Evolutionary conservation across 257 asterid genomes (phyloP).

Genomic region (Mentha longifolia): DNA sequence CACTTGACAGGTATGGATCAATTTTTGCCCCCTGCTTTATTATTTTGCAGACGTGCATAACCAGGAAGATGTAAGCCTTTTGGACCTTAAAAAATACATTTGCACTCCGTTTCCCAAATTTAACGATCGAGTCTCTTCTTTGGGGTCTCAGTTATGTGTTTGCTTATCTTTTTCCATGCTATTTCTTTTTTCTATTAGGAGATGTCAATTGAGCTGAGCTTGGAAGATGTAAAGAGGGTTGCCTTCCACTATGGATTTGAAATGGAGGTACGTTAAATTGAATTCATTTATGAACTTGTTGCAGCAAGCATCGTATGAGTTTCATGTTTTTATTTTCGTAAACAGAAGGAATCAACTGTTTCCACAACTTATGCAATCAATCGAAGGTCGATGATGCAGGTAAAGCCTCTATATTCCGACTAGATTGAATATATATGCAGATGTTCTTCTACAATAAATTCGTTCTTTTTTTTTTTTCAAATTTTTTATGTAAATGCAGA

Average conservation of each 20-base stretch:
- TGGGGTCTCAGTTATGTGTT: constrained; percentile 20
- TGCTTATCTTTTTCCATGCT: constrained; percentile 7
- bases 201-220: constrained; percentile 94
- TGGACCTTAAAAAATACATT: constrained; percentile 12
- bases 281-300: constrained; percentile 10
- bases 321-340: not conserved
- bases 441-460: not conserved
- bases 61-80: constrained; percentile 77
- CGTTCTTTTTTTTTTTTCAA: too few relatives aligned
- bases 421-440: not conserved
- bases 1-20: constrained; percentile 98
- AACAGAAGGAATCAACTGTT: constrained; percentile 79
- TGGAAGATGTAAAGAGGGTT: constrained; percentile 92
- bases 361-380: constrained; percentile 83
- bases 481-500: constrained; percentile 48
- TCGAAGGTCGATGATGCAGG: constrained; percentile 96
- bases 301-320: not conserved
- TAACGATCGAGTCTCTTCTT: constrained; percentile 6
- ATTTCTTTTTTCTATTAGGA: constrained; percentile 59
- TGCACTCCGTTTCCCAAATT: constrained; percentile 6
- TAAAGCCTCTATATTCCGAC: constrained; percentile 34
- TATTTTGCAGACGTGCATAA: constrained; percentile 86
- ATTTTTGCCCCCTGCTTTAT: constrained; percentile 92
- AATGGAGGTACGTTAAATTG: constrained; percentile 58
- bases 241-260: constrained; percentile 84